These are phyloP conservation scores for Pseudonitzschia pungens DNA, from an alignment of 108 stramenopile genomes.

Conservation along the genomic window DNA sequence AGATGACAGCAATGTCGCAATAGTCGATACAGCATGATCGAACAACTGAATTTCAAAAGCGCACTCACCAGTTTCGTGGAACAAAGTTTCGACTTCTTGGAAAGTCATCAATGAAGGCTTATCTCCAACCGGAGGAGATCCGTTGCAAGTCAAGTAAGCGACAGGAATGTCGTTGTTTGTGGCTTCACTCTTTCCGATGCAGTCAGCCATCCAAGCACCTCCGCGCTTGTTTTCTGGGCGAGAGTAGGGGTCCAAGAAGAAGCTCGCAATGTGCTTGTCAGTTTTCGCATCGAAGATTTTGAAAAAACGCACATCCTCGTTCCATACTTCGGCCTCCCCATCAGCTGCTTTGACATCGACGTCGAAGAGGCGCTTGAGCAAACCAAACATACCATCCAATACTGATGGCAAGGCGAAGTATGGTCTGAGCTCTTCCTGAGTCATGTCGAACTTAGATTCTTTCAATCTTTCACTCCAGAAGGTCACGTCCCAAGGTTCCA, in stretches of 20 bases:
- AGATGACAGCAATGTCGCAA: no score
- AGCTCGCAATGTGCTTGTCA: constrained; percentile 91
- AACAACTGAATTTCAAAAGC: not conserved
- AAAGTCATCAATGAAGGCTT: constrained; percentile 98
- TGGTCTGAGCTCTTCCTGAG: constrained; percentile 94
- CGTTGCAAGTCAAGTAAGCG: constrained; percentile 98
- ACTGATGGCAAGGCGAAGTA: constrained; percentile 96
- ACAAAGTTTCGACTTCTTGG: constrained; percentile 96
- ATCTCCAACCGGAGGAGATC: constrained; percentile 93
- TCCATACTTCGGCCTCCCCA: constrained; percentile 94
- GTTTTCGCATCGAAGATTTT: constrained; percentile 84
- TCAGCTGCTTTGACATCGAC: constrained; percentile 84
- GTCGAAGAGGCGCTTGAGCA: constrained; percentile 90
- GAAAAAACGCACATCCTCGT: constrained; percentile 95
- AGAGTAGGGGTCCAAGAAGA: constrained; percentile 96
- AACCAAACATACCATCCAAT: constrained; percentile 90
- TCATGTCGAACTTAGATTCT: constrained; percentile 92
- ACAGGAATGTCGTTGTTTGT: constrained; percentile 85
- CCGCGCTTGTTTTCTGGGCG: constrained; percentile 97
- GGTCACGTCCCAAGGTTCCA: constrained; percentile 89
- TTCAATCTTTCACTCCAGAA: constrained; percentile 96
- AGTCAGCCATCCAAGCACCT: constrained; percentile 96
- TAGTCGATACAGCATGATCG: no score
- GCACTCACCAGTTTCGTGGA: constrained; percentile 81
- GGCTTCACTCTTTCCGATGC: constrained; percentile 88